These are phyloP conservation scores for Diutina rugosa DNA, from an alignment of 1,139 yeast species.

Conservation along the genomic window DNA sequence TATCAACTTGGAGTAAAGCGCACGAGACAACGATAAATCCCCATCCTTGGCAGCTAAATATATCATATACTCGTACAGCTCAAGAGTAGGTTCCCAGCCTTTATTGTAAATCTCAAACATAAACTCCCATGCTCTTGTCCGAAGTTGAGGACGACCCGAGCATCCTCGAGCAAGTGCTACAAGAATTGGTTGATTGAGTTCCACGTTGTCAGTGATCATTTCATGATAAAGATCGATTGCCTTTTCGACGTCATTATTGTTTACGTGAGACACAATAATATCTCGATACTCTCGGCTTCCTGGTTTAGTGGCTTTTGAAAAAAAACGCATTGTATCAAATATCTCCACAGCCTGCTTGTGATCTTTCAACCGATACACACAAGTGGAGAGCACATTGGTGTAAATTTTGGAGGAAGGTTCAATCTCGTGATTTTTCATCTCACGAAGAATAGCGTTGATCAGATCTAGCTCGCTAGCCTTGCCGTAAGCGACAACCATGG, in stretches of 20 bases:
- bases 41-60: constrained; percentile 68
- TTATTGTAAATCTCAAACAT: constrained; percentile 51
- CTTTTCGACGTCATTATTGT: constrained; percentile 49
- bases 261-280: constrained; percentile 54
- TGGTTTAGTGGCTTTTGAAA: constrained; percentile 54
- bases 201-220: constrained; percentile 28
- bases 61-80: constrained; percentile 56
- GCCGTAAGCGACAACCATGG: constrained; percentile 29
- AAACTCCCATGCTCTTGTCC: constrained; percentile 63
- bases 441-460: constrained; percentile 24
- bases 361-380: constrained; percentile 40
- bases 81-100: constrained; percentile 35
- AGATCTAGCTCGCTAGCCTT: constrained; percentile 17
- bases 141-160: constrained; percentile 34
- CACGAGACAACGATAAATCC: constrained; percentile 63
- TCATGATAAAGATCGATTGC: constrained; percentile 71
- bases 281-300: constrained; percentile 55
- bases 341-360: constrained; percentile 55
- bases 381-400: constrained; percentile 53
- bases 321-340: constrained; percentile 78
- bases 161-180: constrained; percentile 68
- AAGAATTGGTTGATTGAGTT: constrained; percentile 33
- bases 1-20: constrained; percentile 47
- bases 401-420: constrained; percentile 47
- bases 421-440: constrained; percentile 37